phyloP scores from a whole-genome alignment of 2,329 filamentous ascomycete species.

The Chaetoscypha palmicola region DNA sequence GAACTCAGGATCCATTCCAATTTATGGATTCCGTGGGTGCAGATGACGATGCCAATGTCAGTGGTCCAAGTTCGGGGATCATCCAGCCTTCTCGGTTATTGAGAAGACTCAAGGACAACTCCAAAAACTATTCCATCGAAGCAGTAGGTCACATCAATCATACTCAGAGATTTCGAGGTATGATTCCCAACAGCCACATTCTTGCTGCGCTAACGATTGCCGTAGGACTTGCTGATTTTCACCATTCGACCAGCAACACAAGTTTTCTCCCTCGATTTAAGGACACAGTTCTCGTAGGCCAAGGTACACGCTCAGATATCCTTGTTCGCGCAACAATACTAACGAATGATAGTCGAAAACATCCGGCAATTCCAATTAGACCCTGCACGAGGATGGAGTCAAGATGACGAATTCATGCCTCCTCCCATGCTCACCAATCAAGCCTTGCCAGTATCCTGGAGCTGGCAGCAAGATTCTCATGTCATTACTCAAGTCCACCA shows the following conservation, averaged over 20 bases:
- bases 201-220: constrained; percentile 5
- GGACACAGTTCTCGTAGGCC: constrained; percentile 62
- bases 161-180: constrained; percentile 79
- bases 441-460: constrained; percentile 67
- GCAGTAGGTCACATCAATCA: constrained; percentile 66
- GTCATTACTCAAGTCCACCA: constrained; percentile 36
- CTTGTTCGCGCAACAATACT: too few species aligned
- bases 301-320: constrained; percentile 57
- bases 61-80: too few species aligned
- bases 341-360: constrained; percentile 39
- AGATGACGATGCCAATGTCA: too few species aligned
- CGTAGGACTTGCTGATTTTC: constrained; percentile 71
- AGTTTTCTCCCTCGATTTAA: constrained; percentile 65
- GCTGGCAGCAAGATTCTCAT: constrained; percentile 80
- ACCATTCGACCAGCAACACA: constrained; percentile 64
- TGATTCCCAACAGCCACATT: not conserved
- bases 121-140: constrained; percentile 58
- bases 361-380: constrained; percentile 62
- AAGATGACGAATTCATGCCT: constrained; percentile 65
- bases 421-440: constrained; percentile 73
- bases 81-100: constrained; percentile 51
- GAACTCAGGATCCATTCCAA: constrained; percentile 60
- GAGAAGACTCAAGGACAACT: constrained; percentile 64
- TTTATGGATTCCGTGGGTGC: constrained; percentile 38
- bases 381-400: constrained; percentile 50